phyloP scores from a whole-genome alignment of 352 stramenopile genomes.

The Pythium aristosporum region DNA sequence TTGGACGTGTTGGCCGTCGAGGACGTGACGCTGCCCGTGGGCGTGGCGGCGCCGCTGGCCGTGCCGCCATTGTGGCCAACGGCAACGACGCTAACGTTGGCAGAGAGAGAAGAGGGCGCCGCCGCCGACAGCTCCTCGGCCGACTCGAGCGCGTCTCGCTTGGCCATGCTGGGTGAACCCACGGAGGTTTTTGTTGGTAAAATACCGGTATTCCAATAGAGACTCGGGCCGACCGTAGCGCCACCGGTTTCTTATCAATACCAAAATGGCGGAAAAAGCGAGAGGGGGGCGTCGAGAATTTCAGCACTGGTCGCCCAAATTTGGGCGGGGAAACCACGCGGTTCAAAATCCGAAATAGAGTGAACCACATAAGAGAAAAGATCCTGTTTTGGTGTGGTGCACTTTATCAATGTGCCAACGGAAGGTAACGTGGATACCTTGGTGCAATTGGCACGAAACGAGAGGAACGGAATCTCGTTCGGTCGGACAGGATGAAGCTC shows the following conservation, averaged over 20 bases:
- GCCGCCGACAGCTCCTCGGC: conserved; percentile 17
- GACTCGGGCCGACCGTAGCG: background rate
- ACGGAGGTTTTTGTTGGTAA: conserved; percentile 4
- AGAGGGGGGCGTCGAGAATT: conserved; percentile 8
- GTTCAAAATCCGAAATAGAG: conserved; percentile 22
- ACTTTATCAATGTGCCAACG: conserved; percentile 25
- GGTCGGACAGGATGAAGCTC: conserved; percentile 81
- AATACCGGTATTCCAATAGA: conserved; percentile 35
- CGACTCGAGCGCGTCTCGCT: conserved; percentile 22
- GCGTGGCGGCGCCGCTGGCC: conserved; percentile 12
- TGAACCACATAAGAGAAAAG: conserved; percentile 3
- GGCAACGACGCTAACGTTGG: background rate
- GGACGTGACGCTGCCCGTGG: conserved; percentile 4
- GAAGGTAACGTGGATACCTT: conserved; percentile 27
- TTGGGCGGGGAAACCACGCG: conserved; percentile 13
- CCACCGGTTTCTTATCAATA: conserved; percentile 30
- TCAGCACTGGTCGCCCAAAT: background rate
- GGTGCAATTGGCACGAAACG: conserved; percentile 2
- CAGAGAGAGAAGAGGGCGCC: background rate
- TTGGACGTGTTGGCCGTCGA: conserved; percentile 25
- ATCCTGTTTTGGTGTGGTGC: conserved; percentile 4
- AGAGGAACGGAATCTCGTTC: background rate
- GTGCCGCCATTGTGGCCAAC: conserved; percentile 1
- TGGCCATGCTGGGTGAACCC: conserved; percentile 28
- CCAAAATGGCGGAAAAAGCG: conserved; percentile 13